These are phyloP conservation scores for Hericium coralloides DNA, from an alignment of 768 basidiomycete species.

Conservation along the genomic window DNA sequence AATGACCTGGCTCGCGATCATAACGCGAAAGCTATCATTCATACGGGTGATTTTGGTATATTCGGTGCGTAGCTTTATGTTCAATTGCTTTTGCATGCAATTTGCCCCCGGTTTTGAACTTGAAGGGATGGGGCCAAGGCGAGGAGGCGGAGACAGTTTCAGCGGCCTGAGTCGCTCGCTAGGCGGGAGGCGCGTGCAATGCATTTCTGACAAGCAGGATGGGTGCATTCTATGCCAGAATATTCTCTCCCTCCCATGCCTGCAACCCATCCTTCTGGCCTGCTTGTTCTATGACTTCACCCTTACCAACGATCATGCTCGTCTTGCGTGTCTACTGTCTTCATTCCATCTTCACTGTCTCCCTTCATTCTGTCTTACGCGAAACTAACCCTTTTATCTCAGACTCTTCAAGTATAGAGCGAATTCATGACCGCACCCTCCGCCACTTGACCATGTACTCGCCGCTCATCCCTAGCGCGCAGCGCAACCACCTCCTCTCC, in stretches of 20 bases:
- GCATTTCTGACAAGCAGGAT: no score
- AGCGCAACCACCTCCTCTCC: conserved; percentile 69
- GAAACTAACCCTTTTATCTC: conserved; percentile 1
- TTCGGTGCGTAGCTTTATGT: conserved; percentile 46
- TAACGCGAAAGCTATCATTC: conserved; percentile 88
- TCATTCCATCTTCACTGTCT: neutral
- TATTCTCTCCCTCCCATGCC: neutral
- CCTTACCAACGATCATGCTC: neutral
- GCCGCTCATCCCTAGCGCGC: conserved; percentile 78
- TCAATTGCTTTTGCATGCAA: no score
- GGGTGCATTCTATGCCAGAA: no score
- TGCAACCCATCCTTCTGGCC: neutral
- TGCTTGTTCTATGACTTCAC: neutral
- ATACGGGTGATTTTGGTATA: conserved; percentile 99
- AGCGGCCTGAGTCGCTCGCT: neutral
- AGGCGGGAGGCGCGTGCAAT: no score
- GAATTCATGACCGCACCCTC: conserved; percentile 93
- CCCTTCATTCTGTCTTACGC: conserved; percentile 15
- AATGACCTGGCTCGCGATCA: conserved; percentile 87
- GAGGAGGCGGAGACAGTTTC: no score
- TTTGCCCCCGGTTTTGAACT: no score
- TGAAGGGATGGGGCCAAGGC: no score
- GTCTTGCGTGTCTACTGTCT: no score
- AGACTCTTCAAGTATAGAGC: conserved; percentile 75
- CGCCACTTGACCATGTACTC: conserved; percentile 96